A percentile compares a stretch with the other conserved stretches of the same genome.
phyloP scores from a whole-genome alignment of 345 rosid species.

The Schrenkiella parvula region DNA sequence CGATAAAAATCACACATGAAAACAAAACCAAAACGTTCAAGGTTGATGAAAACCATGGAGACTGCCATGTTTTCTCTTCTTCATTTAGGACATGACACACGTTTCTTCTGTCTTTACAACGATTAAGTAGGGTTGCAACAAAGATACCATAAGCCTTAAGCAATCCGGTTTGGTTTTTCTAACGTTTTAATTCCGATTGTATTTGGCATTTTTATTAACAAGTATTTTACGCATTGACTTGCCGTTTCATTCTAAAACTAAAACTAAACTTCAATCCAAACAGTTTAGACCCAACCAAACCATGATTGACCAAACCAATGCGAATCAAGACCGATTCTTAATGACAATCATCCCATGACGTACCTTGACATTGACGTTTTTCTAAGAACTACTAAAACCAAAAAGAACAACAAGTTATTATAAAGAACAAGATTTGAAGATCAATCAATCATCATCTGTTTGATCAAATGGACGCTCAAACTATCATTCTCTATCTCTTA shows the following conservation, averaged over 20 bases:
- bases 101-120: background rate
- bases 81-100: background rate
- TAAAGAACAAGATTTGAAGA: background rate
- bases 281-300: background rate
- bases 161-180: background rate
- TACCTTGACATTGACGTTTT: background rate
- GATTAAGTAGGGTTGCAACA: background rate
- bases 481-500: background rate
- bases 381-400: background rate
- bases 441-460: background rate
- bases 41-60: background rate
- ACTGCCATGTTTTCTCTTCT: background rate
- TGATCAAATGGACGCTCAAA: constrained; percentile 16
- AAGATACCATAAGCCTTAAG: background rate
- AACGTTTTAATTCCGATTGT: background rate
- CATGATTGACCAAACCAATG: background rate
- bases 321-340: background rate
- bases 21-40: background rate
- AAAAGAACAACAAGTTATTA: background rate
- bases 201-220: background rate
- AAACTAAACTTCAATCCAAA: background rate
- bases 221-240: background rate
- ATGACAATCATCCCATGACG: background rate
- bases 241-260: background rate
- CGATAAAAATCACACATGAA: background rate